Conservation (phyloP, 2,329 filamentous ascomycete species). For the Talaromyces sp. region DNA sequence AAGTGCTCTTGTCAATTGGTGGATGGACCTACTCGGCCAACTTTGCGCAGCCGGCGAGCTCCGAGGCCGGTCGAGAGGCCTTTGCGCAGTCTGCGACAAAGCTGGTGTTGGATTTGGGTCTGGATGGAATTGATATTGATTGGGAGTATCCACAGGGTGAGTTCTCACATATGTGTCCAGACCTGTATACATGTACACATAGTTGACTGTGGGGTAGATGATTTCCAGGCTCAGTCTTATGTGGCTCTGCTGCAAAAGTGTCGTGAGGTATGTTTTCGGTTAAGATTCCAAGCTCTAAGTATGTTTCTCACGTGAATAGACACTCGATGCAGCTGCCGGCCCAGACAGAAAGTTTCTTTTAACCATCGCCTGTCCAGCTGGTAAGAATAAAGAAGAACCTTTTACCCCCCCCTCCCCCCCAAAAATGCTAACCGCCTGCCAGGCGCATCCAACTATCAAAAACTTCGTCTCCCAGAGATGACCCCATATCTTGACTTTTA, state of each 20-base stretch:
- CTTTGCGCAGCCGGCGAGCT: slow-evolving; percentile 66
- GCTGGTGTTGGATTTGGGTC: slow-evolving; percentile 73
- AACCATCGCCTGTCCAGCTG: slow-evolving; percentile 47
- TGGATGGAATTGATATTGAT: slow-evolving; percentile 44
- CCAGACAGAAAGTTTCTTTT: slow-evolving; percentile 43
- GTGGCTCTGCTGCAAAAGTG: background rate
- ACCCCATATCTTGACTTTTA: slow-evolving; percentile 49
- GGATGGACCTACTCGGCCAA: slow-evolving; percentile 77
- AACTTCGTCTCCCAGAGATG: slow-evolving; percentile 41
- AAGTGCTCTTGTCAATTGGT: slow-evolving; percentile 75
- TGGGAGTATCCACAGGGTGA: slow-evolving; percentile 7
- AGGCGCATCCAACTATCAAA: slow-evolving; percentile 16
- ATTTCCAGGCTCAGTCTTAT: slow-evolving; percentile 37
- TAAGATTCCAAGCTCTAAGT: background rate
- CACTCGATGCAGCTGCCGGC: slow-evolving; percentile 35
- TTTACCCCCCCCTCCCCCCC: too few species aligned
- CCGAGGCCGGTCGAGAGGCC: slow-evolving; percentile 53
- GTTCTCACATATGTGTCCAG: background rate
- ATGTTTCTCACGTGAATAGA: slow-evolving; percentile 16
- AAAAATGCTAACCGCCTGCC: slow-evolving; percentile 27
- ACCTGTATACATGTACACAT: too few species aligned
- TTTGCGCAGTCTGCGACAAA: slow-evolving; percentile 71
- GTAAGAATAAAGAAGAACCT: slow-evolving; percentile 15
- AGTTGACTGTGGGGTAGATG: slow-evolving; percentile 23
- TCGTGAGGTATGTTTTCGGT: slow-evolving; percentile 10